These are phyloP conservation scores for Obba rivulosa DNA, from an alignment of 768 basidiomycete species.

Conservation along the genomic window DNA sequence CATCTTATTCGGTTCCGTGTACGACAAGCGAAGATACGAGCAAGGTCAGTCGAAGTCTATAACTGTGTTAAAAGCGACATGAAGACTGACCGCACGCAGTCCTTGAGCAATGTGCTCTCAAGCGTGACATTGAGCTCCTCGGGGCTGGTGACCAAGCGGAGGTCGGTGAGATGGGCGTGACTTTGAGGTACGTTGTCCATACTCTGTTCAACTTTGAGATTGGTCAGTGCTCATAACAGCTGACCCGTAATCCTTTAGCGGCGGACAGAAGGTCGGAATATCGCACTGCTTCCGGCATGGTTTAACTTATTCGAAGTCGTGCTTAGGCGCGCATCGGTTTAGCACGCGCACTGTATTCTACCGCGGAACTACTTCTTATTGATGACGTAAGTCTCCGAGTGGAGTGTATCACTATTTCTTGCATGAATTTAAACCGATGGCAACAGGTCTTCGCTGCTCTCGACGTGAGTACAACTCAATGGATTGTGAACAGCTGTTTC, in stretches of 20 bases:
- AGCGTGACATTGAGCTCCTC: constrained; percentile 26
- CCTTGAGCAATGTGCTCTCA: constrained; percentile 30
- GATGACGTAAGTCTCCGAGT: constrained; percentile 47
- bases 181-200: constrained; percentile 18
- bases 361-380: constrained; percentile 55
- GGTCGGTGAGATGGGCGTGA: constrained; percentile 42
- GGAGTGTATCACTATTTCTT: not conserved
- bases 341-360: constrained; percentile 56
- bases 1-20: constrained; percentile 44
- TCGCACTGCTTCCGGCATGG: constrained; percentile 26
- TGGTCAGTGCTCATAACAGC: constrained; percentile 1
- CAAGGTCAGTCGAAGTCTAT: constrained; percentile 22
- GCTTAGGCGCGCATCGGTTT: constrained; percentile 43
- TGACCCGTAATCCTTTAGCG: constrained; percentile 16
- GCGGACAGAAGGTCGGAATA: constrained; percentile 42
- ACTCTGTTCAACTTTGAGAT: not conserved
- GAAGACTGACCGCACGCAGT: constrained; percentile 16
- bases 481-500: constrained; percentile 44
- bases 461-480: constrained; percentile 44
- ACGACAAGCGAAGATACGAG: constrained; percentile 40
- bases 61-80: not conserved
- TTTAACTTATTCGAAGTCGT: not conserved
- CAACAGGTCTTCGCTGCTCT: constrained; percentile 37
- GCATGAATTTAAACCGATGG: not conserved
- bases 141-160: constrained; percentile 31